phyloP scores from a whole-genome alignment of 1,284 basidiomycete genomes.

The Microbotryomycetes sp. region DNA sequence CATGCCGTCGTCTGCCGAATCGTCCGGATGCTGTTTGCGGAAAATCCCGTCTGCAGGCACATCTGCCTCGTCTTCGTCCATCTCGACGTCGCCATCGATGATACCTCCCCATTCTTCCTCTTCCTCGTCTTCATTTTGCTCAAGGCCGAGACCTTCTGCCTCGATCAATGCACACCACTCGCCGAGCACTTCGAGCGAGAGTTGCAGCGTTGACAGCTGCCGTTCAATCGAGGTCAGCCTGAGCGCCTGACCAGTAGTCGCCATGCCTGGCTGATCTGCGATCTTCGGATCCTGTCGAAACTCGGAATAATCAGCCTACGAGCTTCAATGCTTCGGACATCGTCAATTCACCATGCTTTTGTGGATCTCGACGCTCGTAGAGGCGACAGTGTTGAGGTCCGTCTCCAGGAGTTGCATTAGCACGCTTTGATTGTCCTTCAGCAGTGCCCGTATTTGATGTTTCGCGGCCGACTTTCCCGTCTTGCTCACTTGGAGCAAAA shows the following conservation, averaged over 20 bases:
- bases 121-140: constrained; percentile 31
- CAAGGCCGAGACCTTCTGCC: constrained; percentile 6
- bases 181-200: constrained; percentile 68
- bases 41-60: constrained; percentile 22
- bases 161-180: constrained; percentile 29
- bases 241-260: constrained; percentile 41
- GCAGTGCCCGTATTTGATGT: constrained; percentile 2
- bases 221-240: constrained; percentile 68
- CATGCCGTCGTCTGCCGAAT: background rate
- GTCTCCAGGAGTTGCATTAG: constrained; percentile 11
- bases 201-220: constrained; percentile 61
- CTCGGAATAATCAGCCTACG: background rate
- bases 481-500: constrained; percentile 29
- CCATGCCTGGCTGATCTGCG: background rate
- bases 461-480: constrained; percentile 10
- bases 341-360: constrained; percentile 9
- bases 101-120: constrained; percentile 37
- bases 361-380: constrained; percentile 6
- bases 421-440: constrained; percentile 8
- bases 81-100: constrained; percentile 22
- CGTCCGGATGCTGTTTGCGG: background rate
- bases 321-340: no score
- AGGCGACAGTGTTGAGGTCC: background rate
- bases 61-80: constrained; percentile 35
- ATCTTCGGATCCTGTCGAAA: constrained; percentile 11